phyloP scores from a whole-genome alignment of 2,329 filamentous ascomycete genomes.

The Camptophora hylomeconis region DNA sequence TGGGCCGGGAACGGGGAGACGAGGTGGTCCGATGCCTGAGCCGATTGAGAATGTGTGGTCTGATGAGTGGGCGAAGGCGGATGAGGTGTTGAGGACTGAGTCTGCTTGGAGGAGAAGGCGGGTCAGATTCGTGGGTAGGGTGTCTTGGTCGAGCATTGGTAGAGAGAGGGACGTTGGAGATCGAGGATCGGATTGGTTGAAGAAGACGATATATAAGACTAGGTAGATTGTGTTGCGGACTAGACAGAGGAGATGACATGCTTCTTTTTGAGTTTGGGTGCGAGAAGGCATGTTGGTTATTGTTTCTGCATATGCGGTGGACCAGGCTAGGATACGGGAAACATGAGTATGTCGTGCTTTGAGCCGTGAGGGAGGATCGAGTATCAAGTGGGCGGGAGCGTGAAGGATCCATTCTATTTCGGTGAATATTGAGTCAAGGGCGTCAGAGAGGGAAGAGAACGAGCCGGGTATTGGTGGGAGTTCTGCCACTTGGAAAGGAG shows the following conservation, averaged over 20 bases:
- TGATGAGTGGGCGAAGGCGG: constrained; percentile 3
- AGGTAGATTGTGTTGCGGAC: constrained; percentile 2
- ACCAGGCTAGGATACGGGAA: constrained; percentile 14
- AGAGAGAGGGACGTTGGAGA: neutral
- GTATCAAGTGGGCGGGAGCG: constrained; percentile 7
- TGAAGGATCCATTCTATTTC: constrained; percentile 16
- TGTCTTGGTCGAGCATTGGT: neutral
- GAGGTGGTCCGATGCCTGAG: constrained; percentile 14
- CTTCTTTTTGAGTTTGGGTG: constrained; percentile 1
- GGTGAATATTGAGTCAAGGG: constrained; percentile 16
- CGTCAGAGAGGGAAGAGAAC: constrained; percentile 12
- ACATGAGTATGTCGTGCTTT: constrained; percentile 14
- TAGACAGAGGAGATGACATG: constrained; percentile 2
- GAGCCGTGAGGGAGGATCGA: neutral
- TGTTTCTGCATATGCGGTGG: constrained; percentile 14
- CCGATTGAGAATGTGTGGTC: constrained; percentile 14
- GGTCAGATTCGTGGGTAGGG: constrained; percentile 14
- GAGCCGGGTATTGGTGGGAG: constrained; percentile 10
- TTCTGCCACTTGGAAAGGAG: constrained; percentile 6
- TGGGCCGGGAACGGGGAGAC: constrained; percentile 6
- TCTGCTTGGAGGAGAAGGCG: constrained; percentile 14
- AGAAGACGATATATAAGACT: constrained; percentile 3
- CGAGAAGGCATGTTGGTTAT: neutral
- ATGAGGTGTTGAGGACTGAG: constrained; percentile 10
- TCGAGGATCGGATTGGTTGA: neutral